Percentiles rank a stretch among this genome's conserved stretches.
These are phyloP conservation scores for Acarospora socialis DNA, from an alignment of 2,329 filamentous ascomycete genomes.

Conservation along the genomic window DNA sequence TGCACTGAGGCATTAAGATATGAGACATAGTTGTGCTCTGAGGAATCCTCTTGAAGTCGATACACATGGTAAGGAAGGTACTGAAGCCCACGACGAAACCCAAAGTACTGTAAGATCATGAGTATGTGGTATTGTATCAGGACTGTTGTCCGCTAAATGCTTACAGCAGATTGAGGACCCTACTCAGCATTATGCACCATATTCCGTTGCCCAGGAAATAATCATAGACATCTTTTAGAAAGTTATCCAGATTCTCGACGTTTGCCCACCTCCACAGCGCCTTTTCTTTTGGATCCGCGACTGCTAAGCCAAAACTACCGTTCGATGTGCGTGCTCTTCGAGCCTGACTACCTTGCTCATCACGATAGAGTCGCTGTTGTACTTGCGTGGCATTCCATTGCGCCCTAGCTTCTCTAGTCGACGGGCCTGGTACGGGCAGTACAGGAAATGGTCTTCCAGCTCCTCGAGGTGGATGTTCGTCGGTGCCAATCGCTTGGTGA, in stretches of 20 bases:
- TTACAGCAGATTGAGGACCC: conserved; percentile 58
- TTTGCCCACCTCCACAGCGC: conserved; percentile 92
- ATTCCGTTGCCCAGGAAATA: conserved; percentile 76
- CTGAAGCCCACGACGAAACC: conserved; percentile 70
- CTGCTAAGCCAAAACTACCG: conserved; percentile 23
- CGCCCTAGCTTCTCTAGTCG: conserved; percentile 7
- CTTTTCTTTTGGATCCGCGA: conserved; percentile 52
- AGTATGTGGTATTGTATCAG: neutral
- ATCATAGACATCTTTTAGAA: conserved; percentile 71
- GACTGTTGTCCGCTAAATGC: conserved; percentile 20
- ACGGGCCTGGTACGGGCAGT: conserved; percentile 9
- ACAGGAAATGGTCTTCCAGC: too few relatives aligned
- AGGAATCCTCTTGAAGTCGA: conserved; percentile 63
- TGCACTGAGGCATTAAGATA: conserved; percentile 61
- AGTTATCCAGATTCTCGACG: conserved; percentile 75
- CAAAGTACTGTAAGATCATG: conserved; percentile 47
- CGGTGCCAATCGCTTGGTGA: too few relatives aligned
- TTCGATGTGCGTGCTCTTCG: conserved; percentile 15
- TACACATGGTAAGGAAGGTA: conserved; percentile 72
- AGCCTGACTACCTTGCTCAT: conserved; percentile 1
- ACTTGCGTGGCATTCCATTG: conserved; percentile 13
- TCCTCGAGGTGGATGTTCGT: conserved; percentile 21
- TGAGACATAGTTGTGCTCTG: conserved; percentile 47
- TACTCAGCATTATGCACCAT: conserved; percentile 66
- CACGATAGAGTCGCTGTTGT: conserved; percentile 12